A percentile compares a stretch with the other conserved stretches of the same genome.
Conservation (phyloP, 2,329 filamentous ascomycete genomes). For the Drechslerella coelobrocha region DNA sequence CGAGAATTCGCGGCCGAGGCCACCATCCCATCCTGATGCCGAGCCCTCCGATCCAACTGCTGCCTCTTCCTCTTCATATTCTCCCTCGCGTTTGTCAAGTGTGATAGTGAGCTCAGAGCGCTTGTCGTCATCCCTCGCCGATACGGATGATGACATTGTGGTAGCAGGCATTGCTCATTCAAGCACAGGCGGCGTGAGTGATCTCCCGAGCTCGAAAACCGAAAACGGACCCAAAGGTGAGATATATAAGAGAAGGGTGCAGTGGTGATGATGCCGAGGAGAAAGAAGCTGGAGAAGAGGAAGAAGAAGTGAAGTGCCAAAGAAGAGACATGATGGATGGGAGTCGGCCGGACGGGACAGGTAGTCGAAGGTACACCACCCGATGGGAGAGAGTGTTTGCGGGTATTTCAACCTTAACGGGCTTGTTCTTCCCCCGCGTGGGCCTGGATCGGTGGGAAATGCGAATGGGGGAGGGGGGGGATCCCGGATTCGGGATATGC, state of each 20-base stretch:
- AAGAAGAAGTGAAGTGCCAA: background rate
- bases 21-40: constrained; percentile 8
- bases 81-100: background rate
- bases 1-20: constrained; percentile 13
- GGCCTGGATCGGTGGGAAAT: background rate
- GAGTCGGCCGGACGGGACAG: constrained; percentile 13
- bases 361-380: too few species aligned
- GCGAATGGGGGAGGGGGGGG: background rate
- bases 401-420: constrained; percentile 42
- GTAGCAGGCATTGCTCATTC: background rate
- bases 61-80: constrained; percentile 14
- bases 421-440: constrained; percentile 22
- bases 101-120: constrained; percentile 27
- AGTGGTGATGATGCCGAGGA: too few species aligned
- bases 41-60: constrained; percentile 12
- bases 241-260: background rate
- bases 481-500: constrained; percentile 18
- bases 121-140: constrained; percentile 25
- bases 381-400: constrained; percentile 49
- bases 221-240: too few species aligned
- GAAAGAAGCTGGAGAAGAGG: constrained; percentile 52
- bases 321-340: constrained; percentile 38
- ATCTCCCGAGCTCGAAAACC: too few species aligned
- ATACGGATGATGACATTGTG: constrained; percentile 31
- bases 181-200: background rate